These are phyloP conservation scores for Colletotrichum coccodes DNA, from an alignment of 2,329 filamentous ascomycete species.

Conservation along the genomic window DNA sequence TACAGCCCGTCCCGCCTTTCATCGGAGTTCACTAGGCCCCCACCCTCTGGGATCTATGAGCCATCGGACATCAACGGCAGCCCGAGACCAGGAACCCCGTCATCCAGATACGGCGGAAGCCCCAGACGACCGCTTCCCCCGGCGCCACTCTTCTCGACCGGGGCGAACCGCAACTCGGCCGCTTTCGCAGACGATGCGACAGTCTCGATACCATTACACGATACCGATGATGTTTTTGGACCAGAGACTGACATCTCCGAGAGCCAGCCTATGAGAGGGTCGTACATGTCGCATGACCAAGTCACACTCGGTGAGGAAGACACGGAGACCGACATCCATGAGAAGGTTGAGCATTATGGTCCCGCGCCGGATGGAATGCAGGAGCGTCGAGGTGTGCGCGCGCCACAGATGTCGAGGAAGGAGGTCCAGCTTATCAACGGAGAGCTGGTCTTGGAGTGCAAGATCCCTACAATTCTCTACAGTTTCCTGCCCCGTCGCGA, in stretches of 20 bases:
- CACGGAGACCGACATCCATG: slow-evolving; percentile 46
- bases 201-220: slow-evolving; percentile 76
- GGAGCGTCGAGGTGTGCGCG: slow-evolving; percentile 84
- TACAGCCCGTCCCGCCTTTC: slow-evolving; percentile 66
- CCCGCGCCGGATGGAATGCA: slow-evolving; percentile 89
- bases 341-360: slow-evolving; percentile 84
- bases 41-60: slow-evolving; percentile 81
- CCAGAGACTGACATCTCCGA: slow-evolving; percentile 66
- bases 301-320: slow-evolving; percentile 62
- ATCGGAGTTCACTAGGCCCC: slow-evolving; percentile 76
- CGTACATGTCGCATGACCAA: slow-evolving; percentile 65
- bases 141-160: slow-evolving; percentile 81
- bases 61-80: slow-evolving; percentile 89
- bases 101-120: slow-evolving; percentile 88
- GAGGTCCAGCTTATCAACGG: slow-evolving; percentile 97
- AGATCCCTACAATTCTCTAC: slow-evolving; percentile 98
- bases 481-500: slow-evolving; percentile 94
- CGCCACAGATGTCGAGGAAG: slow-evolving; percentile 89
- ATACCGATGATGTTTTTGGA: slow-evolving; percentile 80
- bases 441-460: slow-evolving; percentile 97
- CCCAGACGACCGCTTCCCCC: slow-evolving; percentile 88
- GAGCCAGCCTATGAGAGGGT: slow-evolving; percentile 61
- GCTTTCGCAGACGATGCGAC: slow-evolving; percentile 75
- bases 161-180: slow-evolving; percentile 55
- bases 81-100: slow-evolving; percentile 89